Evolutionary conservation across 331 rosid species (phyloP).

Genomic region (Malus hybrid): DNA sequence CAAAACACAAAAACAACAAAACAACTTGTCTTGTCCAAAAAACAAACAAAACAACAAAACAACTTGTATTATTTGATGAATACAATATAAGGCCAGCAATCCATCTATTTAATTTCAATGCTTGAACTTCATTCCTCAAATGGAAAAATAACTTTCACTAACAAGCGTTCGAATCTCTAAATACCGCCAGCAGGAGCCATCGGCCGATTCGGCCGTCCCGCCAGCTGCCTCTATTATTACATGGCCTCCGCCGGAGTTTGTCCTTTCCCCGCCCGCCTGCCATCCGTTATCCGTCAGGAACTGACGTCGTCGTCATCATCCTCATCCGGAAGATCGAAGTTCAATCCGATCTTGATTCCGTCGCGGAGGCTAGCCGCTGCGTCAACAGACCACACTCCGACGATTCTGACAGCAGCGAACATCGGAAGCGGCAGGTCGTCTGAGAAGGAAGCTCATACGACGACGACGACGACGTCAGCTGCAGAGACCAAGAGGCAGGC

Average conservation of each 20-base stretch:
- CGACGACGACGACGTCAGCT: not conserved
- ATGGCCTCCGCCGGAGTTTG: conserved; percentile 39
- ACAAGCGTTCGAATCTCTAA: not conserved
- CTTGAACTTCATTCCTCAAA: not conserved
- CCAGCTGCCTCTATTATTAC: not conserved
- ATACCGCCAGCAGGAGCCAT: not conserved
- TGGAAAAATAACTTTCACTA: not conserved
- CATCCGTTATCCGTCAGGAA: conserved; percentile 14
- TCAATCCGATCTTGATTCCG: not conserved
- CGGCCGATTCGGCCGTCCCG: not conserved
- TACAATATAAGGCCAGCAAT: too few species aligned
- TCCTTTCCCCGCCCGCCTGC: conserved; percentile 13
- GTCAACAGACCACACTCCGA: conserved; percentile 24
- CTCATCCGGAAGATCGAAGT: not conserved
- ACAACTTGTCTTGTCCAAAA: too few species aligned
- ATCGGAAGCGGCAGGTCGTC: not conserved
- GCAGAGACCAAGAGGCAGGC: not conserved
- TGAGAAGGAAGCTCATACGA: conserved; percentile 2
- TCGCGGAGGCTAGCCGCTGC: conserved; percentile 25
- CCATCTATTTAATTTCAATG: too few species aligned
- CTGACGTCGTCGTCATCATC: not conserved
- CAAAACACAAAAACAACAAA: too few species aligned
- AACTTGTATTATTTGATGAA: too few species aligned
- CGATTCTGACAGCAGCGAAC: not conserved
- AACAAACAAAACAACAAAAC: too few species aligned